A percentile compares a stretch with the other conserved stretches of the same genome.
Conservation (phyloP, 2,329 filamentous ascomycete genomes). For the Aspergillus clavatus region DNA sequence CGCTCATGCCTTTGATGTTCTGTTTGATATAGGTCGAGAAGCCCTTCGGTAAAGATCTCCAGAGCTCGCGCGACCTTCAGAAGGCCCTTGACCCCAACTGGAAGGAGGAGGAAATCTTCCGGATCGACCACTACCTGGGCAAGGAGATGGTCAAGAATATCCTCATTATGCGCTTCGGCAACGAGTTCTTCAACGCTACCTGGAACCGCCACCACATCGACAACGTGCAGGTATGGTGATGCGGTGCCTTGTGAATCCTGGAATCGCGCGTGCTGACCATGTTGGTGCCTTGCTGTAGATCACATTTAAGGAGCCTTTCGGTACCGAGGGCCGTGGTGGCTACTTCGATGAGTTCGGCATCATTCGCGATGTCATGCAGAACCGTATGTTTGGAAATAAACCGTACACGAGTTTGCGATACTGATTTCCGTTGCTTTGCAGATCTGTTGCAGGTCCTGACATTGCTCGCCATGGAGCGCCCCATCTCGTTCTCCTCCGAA, state of each 20-base stretch:
- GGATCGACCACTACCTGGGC: conserved; percentile 97
- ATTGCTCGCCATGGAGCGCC: conserved; percentile 94
- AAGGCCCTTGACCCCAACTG: conserved; percentile 94
- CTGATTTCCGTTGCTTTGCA: conserved; percentile 27
- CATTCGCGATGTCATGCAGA: conserved; percentile 99
- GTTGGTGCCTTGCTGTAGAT: conserved; percentile 58
- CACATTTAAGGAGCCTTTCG: conserved; percentile 98
- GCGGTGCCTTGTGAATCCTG: neutral
- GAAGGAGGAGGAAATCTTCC: conserved; percentile 98
- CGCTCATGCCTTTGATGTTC: conserved; percentile 18
- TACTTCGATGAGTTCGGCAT: conserved; percentile 99
- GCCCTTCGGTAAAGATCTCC: conserved; percentile 95
- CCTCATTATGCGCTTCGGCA: conserved; percentile 93
- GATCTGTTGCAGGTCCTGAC: conserved; percentile 93
- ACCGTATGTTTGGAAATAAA: conserved; percentile 53
- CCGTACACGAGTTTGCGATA: neutral
- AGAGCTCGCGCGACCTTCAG: conserved; percentile 89
- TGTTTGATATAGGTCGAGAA: conserved; percentile 73
- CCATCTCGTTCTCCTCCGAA: conserved; percentile 95
- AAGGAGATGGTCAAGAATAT: conserved; percentile 99
- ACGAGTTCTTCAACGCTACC: conserved; percentile 96
- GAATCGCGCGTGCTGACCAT: conserved; percentile 9
- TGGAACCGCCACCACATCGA: conserved; percentile 99
- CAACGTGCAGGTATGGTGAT: conserved; percentile 70
- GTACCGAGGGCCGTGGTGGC: conserved; percentile 92